Base-by-base conservation (phyloP, 768 basidiomycete genomes). In the Kondoa malvinella region DNA sequence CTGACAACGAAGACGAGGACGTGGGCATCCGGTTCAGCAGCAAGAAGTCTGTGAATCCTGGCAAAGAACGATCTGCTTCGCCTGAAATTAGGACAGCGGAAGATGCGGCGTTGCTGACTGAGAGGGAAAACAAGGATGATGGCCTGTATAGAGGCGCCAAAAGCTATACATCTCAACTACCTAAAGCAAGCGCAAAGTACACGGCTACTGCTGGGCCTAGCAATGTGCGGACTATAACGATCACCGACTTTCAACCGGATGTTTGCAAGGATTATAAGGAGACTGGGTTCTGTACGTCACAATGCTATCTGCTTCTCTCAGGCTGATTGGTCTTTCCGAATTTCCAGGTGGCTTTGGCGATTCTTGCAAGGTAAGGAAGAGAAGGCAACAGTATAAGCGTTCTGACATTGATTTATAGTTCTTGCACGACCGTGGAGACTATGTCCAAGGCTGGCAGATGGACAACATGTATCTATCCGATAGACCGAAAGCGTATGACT, bases 231-330 rank as follows among this genome's bases (percentile, higher is more conserved):
- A 92, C 89, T 1, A 92, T 94, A 59, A 97, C 94, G 2, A 86
- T 96, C 68, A 83, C 89, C 59, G 94, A 99, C 80, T 99, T 96
- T 78, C 94, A 99, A 77, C 94, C 94, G 1, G 94, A 97, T 75
- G 94, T 99, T 21, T 99, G 94, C 79, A 99, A 99, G 78, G 94
- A 97, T 78, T 99, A 99, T 78, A 96, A 95, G 85, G 94, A 97
- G 80, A 99, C 95, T 64, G 95, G 95, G 0, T 99, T 89, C 76
- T 99, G 95, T n/a, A n/a, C n/a, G n/a, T n/a, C n/a, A n/a, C n/a
- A n/a, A n/a, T n/a, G n/a, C n/a, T n/a, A n/a, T n/a, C n/a, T n/a
- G n/a, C n/a, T n/a, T n/a, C n/a, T n/a, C n/a, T n/a, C n/a, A n/a
- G n/a, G n/a, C n/a, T n/a, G n/a, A n/a, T n/a, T n/a, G n/a, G n/a